Conservation (phyloP, 768 basidiomycete species). For the Tephrocybe rancida region DNA sequence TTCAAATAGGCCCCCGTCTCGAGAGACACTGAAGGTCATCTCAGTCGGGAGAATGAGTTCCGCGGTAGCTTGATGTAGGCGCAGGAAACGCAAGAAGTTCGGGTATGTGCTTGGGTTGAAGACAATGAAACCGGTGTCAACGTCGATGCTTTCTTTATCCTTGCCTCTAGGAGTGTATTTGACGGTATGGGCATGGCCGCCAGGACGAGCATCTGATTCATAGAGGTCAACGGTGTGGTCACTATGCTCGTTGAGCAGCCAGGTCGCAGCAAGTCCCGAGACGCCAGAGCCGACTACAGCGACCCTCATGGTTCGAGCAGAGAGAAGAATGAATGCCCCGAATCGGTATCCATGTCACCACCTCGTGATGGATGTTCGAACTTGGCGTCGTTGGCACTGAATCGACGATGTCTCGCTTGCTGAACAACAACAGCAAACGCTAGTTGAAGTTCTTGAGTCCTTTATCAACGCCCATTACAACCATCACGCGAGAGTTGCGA, state of each 20-base stretch:
- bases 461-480: too few relatives aligned
- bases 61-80: conserved; percentile 35
- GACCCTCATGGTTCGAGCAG: conserved; percentile 47
- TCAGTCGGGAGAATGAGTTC: conserved; percentile 60
- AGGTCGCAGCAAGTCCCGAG: conserved; percentile 77
- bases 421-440: too few relatives aligned
- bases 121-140: conserved; percentile 74
- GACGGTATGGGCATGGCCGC: conserved; percentile 81
- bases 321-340: background rate
- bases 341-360: too few relatives aligned
- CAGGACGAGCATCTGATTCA: conserved; percentile 66
- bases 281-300: conserved; percentile 80
- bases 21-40: conserved; percentile 81
- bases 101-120: conserved; percentile 79
- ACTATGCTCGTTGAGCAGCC: conserved; percentile 76
- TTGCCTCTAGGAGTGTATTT: conserved; percentile 43
- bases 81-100: conserved; percentile 74
- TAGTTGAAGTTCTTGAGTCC: too few relatives aligned
- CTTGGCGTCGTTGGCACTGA: too few relatives aligned
- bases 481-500: too few relatives aligned
- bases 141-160: conserved; percentile 42
- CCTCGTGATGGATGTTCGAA: too few relatives aligned
- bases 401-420: too few relatives aligned
- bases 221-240: conserved; percentile 77
- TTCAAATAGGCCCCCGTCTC: conserved; percentile 69